Conservation (phyloP, 441 rosid genomes). For the Corymbia calophylla region DNA sequence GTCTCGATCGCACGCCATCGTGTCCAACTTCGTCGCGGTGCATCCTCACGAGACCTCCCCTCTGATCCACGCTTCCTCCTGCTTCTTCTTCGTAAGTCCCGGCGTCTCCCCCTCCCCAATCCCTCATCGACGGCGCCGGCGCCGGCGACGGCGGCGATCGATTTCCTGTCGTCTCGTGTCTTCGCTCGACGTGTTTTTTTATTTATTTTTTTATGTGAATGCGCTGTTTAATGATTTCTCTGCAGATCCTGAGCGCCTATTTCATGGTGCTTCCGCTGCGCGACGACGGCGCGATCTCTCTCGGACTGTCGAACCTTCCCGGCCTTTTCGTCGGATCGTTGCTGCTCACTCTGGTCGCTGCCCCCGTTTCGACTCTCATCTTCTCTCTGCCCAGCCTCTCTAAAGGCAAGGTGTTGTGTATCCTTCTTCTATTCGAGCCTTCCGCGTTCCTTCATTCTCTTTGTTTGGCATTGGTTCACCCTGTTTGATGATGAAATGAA, state of each 20-base stretch:
- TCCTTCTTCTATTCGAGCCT: neutral
- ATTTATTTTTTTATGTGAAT: neutral
- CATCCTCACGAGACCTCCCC: constrained; percentile 76
- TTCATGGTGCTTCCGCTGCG: constrained; percentile 84
- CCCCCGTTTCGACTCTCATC: constrained; percentile 79
- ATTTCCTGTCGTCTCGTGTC: neutral
- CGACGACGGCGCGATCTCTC: constrained; percentile 83
- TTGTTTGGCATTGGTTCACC: neutral
- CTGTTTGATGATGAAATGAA: neutral
- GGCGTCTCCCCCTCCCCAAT: neutral
- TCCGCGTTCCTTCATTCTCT: neutral
- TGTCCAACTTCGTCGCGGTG: constrained; percentile 59
- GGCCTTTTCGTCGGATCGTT: constrained; percentile 72
- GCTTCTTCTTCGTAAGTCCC: constrained; percentile 76
- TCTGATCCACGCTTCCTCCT: constrained; percentile 65
- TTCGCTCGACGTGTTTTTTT: neutral
- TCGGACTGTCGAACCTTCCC: constrained; percentile 75
- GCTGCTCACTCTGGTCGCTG: constrained; percentile 72
- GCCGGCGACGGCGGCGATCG: neutral
- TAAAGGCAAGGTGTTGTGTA: constrained; percentile 55
- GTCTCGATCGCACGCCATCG: constrained; percentile 36
- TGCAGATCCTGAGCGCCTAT: constrained; percentile 76
- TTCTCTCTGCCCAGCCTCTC: constrained; percentile 74
- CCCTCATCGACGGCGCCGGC: neutral
- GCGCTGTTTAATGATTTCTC: neutral